Evolutionary conservation across 2,329 filamentous ascomycete species (phyloP), one percentile per base, ranked within the genome.

Genomic region (Fusarium nisikadoi): DNA sequence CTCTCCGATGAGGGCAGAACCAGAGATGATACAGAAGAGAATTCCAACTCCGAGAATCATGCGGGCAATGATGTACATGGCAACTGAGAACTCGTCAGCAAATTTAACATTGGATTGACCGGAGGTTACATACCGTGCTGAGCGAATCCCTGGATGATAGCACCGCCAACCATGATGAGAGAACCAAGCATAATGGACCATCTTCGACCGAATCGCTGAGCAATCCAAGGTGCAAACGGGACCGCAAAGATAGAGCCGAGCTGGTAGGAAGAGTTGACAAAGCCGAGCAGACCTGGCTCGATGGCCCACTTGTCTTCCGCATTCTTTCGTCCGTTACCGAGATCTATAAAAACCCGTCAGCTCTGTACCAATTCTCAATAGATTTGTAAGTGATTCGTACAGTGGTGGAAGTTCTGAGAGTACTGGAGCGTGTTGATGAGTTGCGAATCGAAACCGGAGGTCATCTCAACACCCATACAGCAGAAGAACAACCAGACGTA

Each of bases 11-110:
- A 90, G 79, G 38, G 86, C 84, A 2, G 88, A 87, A 8, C 86
- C 88, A 5, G 87, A 86, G 38, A 90, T 86, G 67, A 90, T 90
- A 65, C 85, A 86, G 71, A 88, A 89, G 0, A 87, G 86, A 52
- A 91, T 88, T n/a, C 89, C 89, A 29, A 87, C 86, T 20, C 89
- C 89, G n/a, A 91, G 85, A 31, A 91, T 81, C 64, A 89, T 84
- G 61, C 89, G 86, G 17, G 89, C 84, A 25, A 90, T 80, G 68
- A 90, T 87, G 73, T 89, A 91, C 88, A 90, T 90, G 41, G 78
- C 86, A 35, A 84, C 85, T 87, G 14, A 8, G 7, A 45, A 14
- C 5, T 23, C 2, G 13, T 71, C 7, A 67, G 47, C 35, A 16
- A 8, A 23, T 29, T 3, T 4, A 11, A 5, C 2, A 14, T 20